Base-by-base conservation (phyloP, 2,329 filamentous ascomycete species). In the Myriosclerotinia scirpicola region DNA sequence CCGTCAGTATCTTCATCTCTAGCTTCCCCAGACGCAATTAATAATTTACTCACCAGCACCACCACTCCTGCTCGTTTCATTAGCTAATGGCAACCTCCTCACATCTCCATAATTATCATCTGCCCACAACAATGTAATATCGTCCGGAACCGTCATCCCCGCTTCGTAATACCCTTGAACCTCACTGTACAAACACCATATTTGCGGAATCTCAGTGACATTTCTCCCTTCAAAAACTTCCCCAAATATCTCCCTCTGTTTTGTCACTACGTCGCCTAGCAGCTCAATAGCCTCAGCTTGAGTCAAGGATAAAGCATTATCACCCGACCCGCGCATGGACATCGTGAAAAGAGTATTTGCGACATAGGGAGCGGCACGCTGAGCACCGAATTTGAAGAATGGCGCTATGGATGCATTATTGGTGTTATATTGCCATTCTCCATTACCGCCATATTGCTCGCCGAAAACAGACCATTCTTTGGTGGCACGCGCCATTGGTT, bases 121-220 rank as follows among this genome's bases (percentile, higher is more conserved):
- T 0, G 87, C 82, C 84, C 87, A 90, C 5, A 90, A 80, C 34
- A 91, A 79, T 1, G 86, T 90, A 38, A 91, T 84, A 72, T 89
- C 84, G 48, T 90, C 87, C 0, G 88, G 87, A 2, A 90, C 85
- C 2, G 79, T 78, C 74, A 91, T 81, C 1, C 88, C 88, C 20
- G 84, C 80, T 67, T 88, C 85, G 67, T 88, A 85, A 75, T 91
- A 91, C 8, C 84, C 84, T 77, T 89, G 87, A 2, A 92, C 88
- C 74, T 92, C 89, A 74, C 90, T 91, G 77, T 91, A 92, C 68
- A 91, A 78, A 71, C 87, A 90, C 88, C 89, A 91, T 77, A 88
- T 82, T 76, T 91, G 88, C 7, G 89, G 88, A 48, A 83, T 80
- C 55, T 84, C 77, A 1, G 76, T 76, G 3, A 81, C 77, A 6